Evolutionary conservation across 2,329 filamentous ascomycete genomes (phyloP), one percentile per base, ranked within the genome.

Genomic region (Rhytidhysteron rufulum): DNA sequence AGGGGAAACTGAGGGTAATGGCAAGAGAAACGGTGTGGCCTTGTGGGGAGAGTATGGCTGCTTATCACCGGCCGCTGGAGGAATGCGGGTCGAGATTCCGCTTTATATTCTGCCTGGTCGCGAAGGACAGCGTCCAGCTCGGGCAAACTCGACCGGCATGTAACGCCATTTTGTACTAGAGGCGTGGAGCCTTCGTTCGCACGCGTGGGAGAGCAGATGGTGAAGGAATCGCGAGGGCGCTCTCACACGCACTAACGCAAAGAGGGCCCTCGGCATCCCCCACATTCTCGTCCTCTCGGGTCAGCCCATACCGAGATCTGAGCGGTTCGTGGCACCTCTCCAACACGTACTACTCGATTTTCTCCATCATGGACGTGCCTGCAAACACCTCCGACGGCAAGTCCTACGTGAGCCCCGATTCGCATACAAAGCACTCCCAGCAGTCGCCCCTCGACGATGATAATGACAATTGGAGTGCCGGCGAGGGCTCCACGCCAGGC

Each of bases 401-500:
- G 36, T 51, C 54, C 20, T 53, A 55, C 38, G 53, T 49, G 31
- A 63, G 61, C 40, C 60, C 60, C 7, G 55, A 62, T 25, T 51
- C 52, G 34, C 49, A 51, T 20, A 39, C 51, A 1, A 63, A 63
- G 48, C 44, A 57, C 34, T 62, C 59, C 21, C 58, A 62, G 9
- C 58, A 60, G 22, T 63, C 60, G 15, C 59, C 58, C 13, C 40
- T 45, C 24, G 55, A 44, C 32, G 58, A 63, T 42, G 57, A 57
- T 25, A 53, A 57, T 32, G 60, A 64, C 45, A 45, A 47, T 25
- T 64, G 60, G 58, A 64, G 58, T 41, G 51, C 43, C 22, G 58
- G 55, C 24, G 62, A 62, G 24, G 60, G 53, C 31, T 72, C 69
- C 53, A 71, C 64, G 44, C 63, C 50, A 37, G 65, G 57, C 15